Percentiles rank a stretch among this genome's conserved stretches.
These are phyloP conservation scores for Exophiala mesophila DNA, from an alignment of 2,329 filamentous ascomycete species.

Conservation along the genomic window DNA sequence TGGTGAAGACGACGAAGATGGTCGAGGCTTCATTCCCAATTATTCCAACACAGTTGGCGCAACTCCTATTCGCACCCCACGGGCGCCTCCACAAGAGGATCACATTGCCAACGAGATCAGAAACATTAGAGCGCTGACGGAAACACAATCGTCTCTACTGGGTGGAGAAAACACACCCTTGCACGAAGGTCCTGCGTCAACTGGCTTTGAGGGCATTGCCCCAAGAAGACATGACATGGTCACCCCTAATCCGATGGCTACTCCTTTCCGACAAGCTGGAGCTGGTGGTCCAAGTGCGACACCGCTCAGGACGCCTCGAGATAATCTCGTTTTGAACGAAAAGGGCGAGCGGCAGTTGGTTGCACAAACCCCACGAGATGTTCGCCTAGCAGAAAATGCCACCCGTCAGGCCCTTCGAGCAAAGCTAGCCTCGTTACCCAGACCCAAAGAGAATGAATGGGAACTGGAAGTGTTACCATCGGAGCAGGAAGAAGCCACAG, in stretches of 20 bases:
- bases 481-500: slow-evolving; percentile 64
- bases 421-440: slow-evolving; percentile 72
- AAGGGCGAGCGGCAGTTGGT: slow-evolving; percentile 62
- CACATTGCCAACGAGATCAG: slow-evolving; percentile 93
- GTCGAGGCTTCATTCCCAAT: slow-evolving; percentile 77
- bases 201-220: slow-evolving; percentile 79
- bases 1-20: slow-evolving; percentile 74
- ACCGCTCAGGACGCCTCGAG: slow-evolving; percentile 80
- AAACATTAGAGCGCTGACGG: slow-evolving; percentile 85
- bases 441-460: slow-evolving; percentile 89
- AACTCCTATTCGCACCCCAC: slow-evolving; percentile 86
- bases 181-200: slow-evolving; percentile 73
- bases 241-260: slow-evolving; percentile 95
- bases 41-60: slow-evolving; percentile 76
- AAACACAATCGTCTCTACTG: slow-evolving; percentile 87
- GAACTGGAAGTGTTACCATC: slow-evolving; percentile 81
- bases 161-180: slow-evolving; percentile 92
- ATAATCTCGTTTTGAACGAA: slow-evolving; percentile 79
- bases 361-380: slow-evolving; percentile 70
- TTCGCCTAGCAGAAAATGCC: slow-evolving; percentile 65
- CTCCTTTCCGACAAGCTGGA: slow-evolving; percentile 65
- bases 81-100: slow-evolving; percentile 87
- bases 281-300: slow-evolving; percentile 68
- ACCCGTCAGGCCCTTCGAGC: slow-evolving; percentile 61
- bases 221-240: slow-evolving; percentile 74